These are phyloP conservation scores for Triglochin maritima DNA, from an alignment of 106 monocot species.

Conservation along the genomic window DNA sequence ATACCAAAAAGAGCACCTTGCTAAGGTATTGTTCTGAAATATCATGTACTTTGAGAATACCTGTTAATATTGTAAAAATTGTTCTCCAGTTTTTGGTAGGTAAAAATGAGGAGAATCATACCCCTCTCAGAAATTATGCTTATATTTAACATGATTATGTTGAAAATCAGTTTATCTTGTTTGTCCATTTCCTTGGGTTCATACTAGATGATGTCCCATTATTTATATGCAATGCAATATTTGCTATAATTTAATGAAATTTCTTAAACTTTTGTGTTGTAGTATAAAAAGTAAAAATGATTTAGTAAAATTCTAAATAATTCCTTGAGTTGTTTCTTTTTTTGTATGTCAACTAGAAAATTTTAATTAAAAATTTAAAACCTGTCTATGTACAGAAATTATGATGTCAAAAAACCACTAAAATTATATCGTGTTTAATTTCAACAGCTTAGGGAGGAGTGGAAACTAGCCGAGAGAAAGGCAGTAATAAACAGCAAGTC, in stretches of 20 bases:
- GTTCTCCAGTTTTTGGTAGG: too few species aligned
- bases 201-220: too few species aligned
- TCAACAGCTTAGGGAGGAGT: conserved; percentile 23
- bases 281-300: neutral
- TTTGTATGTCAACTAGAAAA: too few species aligned
- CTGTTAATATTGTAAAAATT: too few species aligned
- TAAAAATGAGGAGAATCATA: too few species aligned
- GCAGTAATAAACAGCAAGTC: neutral
- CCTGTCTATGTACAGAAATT: neutral
- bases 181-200: too few species aligned
- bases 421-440: neutral
- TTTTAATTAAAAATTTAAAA: neutral
- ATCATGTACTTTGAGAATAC: neutral
- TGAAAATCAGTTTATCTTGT: too few species aligned
- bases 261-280: neutral
- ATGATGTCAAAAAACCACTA: neutral
- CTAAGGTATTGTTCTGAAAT: conserved; percentile 39
- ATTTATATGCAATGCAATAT: too few species aligned
- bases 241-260: too few species aligned
- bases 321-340: too few species aligned
- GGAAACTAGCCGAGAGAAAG: neutral
- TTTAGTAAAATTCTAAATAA: neutral
- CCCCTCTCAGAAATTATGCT: too few species aligned
- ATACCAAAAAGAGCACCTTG: conserved; percentile 48
- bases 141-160: too few species aligned